These are phyloP conservation scores for Colletotrichum paranaense DNA, from an alignment of 2,329 filamentous ascomycete genomes.

Conservation along the genomic window DNA sequence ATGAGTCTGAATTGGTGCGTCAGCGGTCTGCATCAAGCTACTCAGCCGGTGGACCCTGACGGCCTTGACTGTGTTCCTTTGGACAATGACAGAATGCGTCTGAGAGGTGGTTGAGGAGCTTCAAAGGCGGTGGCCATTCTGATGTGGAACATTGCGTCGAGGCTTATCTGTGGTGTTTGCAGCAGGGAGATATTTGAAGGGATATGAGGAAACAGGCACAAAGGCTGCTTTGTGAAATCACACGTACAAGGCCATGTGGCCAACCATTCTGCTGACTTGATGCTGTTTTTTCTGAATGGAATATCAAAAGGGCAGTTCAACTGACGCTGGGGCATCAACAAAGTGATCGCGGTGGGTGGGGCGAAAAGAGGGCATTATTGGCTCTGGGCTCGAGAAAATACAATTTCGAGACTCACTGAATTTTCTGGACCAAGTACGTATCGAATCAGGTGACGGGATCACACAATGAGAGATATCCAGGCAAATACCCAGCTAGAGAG, in stretches of 20 bases:
- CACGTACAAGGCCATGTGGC: rapidly evolving
- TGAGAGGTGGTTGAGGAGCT: too few relatives aligned
- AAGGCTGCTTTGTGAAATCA: background rate
- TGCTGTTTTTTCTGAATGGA: background rate
- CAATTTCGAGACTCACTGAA: background rate
- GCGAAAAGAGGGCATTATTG: background rate
- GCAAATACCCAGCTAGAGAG: background rate
- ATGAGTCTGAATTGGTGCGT: background rate
- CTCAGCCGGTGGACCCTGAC: background rate
- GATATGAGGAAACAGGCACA: background rate
- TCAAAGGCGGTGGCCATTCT: background rate
- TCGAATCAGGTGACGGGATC: background rate
- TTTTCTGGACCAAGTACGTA: background rate
- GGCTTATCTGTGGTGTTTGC: background rate
- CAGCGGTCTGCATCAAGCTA: background rate
- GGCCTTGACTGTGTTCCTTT: background rate
- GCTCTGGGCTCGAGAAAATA: too few relatives aligned
- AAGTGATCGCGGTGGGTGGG: background rate
- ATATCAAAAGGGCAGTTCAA: too few relatives aligned
- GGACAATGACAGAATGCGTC: too few relatives aligned
- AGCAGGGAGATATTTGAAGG: too few relatives aligned
- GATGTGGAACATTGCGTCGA: background rate
- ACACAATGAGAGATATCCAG: background rate
- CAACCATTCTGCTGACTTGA: background rate
- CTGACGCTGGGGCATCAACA: too few relatives aligned